These are phyloP conservation scores for Pseudozyma sp. DNA, from an alignment of 1,284 basidiomycete species.

Conservation along the genomic window DNA sequence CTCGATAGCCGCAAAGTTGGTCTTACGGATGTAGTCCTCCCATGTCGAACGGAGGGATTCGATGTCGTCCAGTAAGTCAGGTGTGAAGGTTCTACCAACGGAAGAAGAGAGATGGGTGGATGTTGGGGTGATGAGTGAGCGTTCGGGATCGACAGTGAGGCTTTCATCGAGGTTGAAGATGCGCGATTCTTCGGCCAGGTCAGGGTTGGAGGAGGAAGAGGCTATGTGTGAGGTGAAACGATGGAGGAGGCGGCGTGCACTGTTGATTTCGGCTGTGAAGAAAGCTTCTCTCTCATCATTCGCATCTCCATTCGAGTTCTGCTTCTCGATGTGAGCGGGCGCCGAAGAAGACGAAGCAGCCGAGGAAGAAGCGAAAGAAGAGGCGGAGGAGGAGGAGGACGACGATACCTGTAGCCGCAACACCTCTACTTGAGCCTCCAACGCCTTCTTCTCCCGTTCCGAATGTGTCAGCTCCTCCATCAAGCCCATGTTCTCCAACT, in stretches of 20 bases:
- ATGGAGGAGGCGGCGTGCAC: constrained; percentile 1
- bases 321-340: background rate
- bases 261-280: constrained; percentile 17
- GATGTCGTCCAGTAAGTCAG: constrained; percentile 41
- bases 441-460: constrained; percentile 3
- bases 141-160: constrained; percentile 27
- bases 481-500: constrained; percentile 34
- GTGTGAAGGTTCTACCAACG: constrained; percentile 20
- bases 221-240: background rate
- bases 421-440: background rate
- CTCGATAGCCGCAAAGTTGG: constrained; percentile 19
- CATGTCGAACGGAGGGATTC: constrained; percentile 5
- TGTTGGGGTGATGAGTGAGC: constrained; percentile 14
- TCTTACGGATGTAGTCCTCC: constrained; percentile 12
- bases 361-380: no score
- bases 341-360: no score
- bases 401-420: background rate
- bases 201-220: background rate
- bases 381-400: no score
- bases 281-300: background rate
- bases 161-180: constrained; percentile 27
- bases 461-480: constrained; percentile 11
- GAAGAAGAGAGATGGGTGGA: constrained; percentile 22
- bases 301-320: background rate
- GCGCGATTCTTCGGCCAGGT: background rate